These are phyloP conservation scores for Colletotrichum sp. DNA, from an alignment of 2,329 filamentous ascomycete species.

Conservation along the genomic window DNA sequence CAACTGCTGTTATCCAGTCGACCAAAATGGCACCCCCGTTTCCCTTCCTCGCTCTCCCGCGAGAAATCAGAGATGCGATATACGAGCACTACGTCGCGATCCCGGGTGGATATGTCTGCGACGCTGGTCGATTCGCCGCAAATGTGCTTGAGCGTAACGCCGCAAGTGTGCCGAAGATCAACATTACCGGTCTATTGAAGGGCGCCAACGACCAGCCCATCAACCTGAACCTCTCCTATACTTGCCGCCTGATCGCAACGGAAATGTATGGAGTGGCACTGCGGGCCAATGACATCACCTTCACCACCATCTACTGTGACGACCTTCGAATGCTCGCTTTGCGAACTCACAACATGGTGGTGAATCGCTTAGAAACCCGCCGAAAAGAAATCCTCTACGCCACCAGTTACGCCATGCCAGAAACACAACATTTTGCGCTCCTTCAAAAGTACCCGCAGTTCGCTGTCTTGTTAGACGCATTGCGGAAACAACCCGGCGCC, in stretches of 20 bases:
- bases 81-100: background rate
- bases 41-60: background rate
- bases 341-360: no score
- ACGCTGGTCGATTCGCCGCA: background rate
- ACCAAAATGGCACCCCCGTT: background rate
- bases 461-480: no score
- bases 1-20: background rate
- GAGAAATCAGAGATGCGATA: background rate
- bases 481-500: no score
- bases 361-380: no score
- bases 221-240: background rate
- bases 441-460: no score
- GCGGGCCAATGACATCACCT: rapidly evolving
- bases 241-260: background rate
- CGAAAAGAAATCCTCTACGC: no score
- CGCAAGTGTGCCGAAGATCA: background rate
- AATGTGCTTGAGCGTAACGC: background rate
- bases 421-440: no score
- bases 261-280: background rate
- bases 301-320: background rate
- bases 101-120: background rate
- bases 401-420: no score
- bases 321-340: background rate
- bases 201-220: background rate
- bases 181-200: background rate